Base-by-base conservation (phyloP, 768 basidiomycete genomes). In the Roridomyces roridus region DNA sequence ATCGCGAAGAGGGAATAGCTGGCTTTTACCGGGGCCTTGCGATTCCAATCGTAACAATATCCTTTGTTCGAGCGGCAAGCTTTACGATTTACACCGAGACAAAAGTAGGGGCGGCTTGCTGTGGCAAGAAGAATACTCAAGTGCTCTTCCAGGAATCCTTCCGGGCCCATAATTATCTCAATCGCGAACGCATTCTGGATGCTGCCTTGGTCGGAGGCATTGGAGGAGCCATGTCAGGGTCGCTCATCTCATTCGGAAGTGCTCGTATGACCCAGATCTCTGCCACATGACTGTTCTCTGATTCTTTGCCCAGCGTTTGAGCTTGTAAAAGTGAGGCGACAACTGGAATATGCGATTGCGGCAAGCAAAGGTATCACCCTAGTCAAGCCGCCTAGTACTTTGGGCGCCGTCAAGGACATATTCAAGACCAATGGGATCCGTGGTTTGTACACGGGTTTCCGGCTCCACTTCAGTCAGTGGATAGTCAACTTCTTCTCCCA, bases 31-130 rank as follows among this genome's bases (percentile, higher is more conserved):
- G 94, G 53, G 93, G 93, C 54, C 68, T 95, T 46, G 92, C 91
- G 86, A 91, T 98, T 65, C 96, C 96, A 43, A 84, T 98, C 51
- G 80, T 94, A 73, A 96, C 95, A 9, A 98, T 98, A 65, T 94
- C 95, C 6, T 94, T 96, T 70, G 95, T 98, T 72, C 93, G 96
- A 61, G 93, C 94, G 26, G 88, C 92, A 28, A 93, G 91, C 44
- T 96, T 97, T 75, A 92, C 91, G 1, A 94, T 96, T 62, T 96
- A 96, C 72, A 91, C 86, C 48, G 77, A 85, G 37, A 92, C 91
- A 35, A 96, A 93, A 15, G 31, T 34, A 8, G 31, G 7, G 31
- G 11, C 10, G 15, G 31, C 31, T 34, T 34, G 10, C 3, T 34
- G 31, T 34, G 31, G 31, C 31, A 11, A 34, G 11, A n/a, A 34